Evolutionary conservation across 139 green algal genomes (phyloP).

Genomic region (Chlorella sp.): DNA sequence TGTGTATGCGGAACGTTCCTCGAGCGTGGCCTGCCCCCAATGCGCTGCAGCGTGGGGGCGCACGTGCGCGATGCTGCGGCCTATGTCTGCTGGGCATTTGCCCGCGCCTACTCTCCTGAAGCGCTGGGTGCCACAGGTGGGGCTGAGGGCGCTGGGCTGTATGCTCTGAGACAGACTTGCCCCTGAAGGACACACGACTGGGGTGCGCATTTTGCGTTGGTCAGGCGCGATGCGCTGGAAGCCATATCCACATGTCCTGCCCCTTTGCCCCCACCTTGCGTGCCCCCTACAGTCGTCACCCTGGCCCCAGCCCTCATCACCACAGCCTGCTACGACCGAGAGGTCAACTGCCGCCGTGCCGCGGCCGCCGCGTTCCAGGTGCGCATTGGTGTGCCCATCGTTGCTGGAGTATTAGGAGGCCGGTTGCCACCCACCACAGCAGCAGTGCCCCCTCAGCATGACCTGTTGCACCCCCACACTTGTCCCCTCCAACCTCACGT

Average conservation of each 20-base stretch:
- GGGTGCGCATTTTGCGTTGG: background rate
- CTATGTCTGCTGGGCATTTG: constrained; percentile 98
- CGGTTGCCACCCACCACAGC: too few species aligned
- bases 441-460: too few species aligned
- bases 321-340: constrained; percentile 89
- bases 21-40: too few species aligned
- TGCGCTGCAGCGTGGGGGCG: constrained; percentile 77
- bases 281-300: background rate
- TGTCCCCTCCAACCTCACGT: too few species aligned
- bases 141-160: too few species aligned
- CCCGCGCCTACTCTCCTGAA: constrained; percentile 84
- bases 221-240: too few species aligned
- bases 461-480: too few species aligned
- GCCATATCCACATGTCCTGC: background rate
- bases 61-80: constrained; percentile 96
- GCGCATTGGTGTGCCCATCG: background rate
- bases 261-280: background rate
- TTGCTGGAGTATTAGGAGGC: background rate
- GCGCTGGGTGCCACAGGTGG: constrained; percentile 52
- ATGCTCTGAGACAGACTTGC: too few species aligned
- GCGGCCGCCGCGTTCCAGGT: constrained; percentile 91
- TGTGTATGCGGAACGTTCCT: too few species aligned
- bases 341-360: constrained; percentile 89
- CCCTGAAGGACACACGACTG: too few species aligned
- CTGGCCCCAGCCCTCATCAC: constrained; percentile 89